A percentile compares a stretch with the other conserved stretches of the same genome.
Conservation (phyloP, 1,284 basidiomycete genomes). For the Fomitopsis pinicola region DNA sequence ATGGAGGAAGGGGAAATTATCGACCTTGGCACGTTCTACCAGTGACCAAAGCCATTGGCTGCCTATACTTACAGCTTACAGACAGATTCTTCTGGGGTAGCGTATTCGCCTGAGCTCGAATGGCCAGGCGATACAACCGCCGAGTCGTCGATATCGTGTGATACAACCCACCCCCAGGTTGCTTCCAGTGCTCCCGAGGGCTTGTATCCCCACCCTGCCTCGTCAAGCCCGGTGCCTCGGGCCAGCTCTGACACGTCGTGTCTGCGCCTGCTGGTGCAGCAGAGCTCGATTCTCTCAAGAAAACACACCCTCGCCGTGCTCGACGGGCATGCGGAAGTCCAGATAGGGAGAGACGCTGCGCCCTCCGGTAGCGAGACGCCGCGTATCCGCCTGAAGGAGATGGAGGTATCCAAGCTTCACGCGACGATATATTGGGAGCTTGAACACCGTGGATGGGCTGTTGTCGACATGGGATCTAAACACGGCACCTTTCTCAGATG, state of each 20-base stretch:
- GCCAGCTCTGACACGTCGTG: constrained; percentile 21
- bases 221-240: background rate
- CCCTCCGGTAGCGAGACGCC: constrained; percentile 47
- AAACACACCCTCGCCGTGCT: constrained; percentile 51
- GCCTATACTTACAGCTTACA: background rate
- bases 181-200: background rate
- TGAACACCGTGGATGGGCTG: constrained; percentile 51
- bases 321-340: constrained; percentile 59
- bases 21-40: background rate
- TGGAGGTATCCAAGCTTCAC: constrained; percentile 77
- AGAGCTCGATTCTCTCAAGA: constrained; percentile 46
- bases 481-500: constrained; percentile 66
- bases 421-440: constrained; percentile 71
- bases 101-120: constrained; percentile 52
- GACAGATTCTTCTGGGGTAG: constrained; percentile 11
- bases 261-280: constrained; percentile 55
- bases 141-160: background rate
- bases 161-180: background rate
- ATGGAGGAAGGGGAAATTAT: constrained; percentile 18
- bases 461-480: constrained; percentile 79
- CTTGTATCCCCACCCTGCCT: constrained; percentile 2
- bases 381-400: constrained; percentile 71
- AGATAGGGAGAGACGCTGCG: constrained; percentile 65
- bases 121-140: constrained; percentile 43
- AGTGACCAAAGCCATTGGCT: background rate